These are phyloP conservation scores for Penicillium parvum DNA, from an alignment of 495 filamentous ascomycete species.

Conservation along the genomic window DNA sequence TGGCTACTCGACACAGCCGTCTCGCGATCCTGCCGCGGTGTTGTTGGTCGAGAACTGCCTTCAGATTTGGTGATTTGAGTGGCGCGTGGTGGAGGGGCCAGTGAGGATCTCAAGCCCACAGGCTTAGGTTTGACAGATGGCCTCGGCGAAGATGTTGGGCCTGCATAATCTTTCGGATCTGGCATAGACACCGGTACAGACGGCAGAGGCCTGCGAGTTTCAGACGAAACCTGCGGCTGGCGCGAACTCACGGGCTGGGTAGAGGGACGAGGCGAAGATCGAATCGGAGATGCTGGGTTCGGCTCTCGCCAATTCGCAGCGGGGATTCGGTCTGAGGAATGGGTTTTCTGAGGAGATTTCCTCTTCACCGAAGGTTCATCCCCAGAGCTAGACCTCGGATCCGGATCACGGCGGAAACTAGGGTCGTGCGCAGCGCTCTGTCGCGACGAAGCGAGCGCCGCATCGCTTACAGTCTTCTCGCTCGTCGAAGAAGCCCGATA, in stretches of 20 bases:
- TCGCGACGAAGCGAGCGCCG: constrained; percentile 32
- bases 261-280: constrained; percentile 1
- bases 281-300: constrained; percentile 13
- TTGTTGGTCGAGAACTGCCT: constrained; percentile 11
- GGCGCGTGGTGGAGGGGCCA: constrained; percentile 17
- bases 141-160: constrained; percentile 21
- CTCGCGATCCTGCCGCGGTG: constrained; percentile 20
- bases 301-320: constrained; percentile 34
- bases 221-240: constrained; percentile 10
- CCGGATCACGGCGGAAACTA: constrained; percentile 20
- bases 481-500: constrained; percentile 30
- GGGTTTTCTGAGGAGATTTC: background rate
- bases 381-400: constrained; percentile 24
- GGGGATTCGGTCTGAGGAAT: constrained; percentile 19
- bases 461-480: constrained; percentile 33
- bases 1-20: constrained; percentile 13
- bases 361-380: constrained; percentile 21
- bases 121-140: constrained; percentile 39
- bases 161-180: constrained; percentile 19
- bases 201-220: constrained; percentile 8
- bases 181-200: constrained; percentile 14
- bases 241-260: background rate
- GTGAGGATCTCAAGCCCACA: constrained; percentile 29
- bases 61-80: constrained; percentile 17
- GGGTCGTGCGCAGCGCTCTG: constrained; percentile 26